These are phyloP conservation scores for Pistacia integerrima DNA, from an alignment of 345 rosid species.

Conservation along the genomic window DNA sequence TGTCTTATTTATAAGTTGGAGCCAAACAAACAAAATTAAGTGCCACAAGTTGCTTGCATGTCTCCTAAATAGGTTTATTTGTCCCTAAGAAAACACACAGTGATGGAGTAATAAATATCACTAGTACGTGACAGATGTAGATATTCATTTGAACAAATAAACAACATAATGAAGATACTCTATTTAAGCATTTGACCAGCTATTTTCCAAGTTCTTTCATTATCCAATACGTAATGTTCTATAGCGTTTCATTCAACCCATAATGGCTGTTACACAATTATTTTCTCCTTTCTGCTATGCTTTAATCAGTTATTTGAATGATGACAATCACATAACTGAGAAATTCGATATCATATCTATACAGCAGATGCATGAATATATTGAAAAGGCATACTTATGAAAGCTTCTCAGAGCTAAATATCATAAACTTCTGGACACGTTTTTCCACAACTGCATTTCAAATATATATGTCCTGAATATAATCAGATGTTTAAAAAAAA, in stretches of 20 bases:
- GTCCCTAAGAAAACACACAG: not conserved
- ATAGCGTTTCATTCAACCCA: not conserved
- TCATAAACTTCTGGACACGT: constrained; percentile 2
- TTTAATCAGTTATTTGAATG: not conserved
- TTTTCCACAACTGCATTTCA: not conserved
- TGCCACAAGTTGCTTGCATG: not conserved
- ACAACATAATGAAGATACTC: not conserved
- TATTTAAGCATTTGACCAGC: not conserved
- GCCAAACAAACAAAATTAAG: too few species aligned
- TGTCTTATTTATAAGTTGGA: not conserved
- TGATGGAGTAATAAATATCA: not conserved
- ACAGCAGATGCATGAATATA: not conserved
- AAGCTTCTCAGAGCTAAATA: not conserved
- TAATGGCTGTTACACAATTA: not conserved
- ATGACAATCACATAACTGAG: not conserved
- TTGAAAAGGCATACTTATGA: not conserved
- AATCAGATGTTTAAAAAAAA: constrained; percentile 13
- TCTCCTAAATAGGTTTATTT: not conserved
- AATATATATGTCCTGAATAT: constrained; percentile 9
- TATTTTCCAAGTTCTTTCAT: not conserved
- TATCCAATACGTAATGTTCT: not conserved
- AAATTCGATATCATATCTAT: not conserved
- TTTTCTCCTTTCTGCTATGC: not conserved
- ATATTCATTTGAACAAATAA: not conserved
- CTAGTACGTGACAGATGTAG: too few species aligned